Base-by-base conservation (phyloP, 192 early-diverging fungal species). In the Entomortierella parvispora region DNA sequence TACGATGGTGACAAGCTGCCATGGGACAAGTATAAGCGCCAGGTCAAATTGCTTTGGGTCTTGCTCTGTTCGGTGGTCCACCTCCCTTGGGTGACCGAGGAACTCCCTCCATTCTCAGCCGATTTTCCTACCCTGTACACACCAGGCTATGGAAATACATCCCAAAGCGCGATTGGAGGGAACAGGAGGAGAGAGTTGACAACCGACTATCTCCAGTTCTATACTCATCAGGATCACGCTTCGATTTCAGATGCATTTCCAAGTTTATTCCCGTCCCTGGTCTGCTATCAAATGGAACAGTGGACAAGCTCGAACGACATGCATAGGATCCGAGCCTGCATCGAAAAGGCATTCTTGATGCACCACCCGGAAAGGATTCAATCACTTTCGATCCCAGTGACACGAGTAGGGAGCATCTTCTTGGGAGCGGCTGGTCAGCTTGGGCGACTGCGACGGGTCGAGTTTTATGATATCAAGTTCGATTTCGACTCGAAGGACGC, bases 191-290 rank as follows among this genome's bases (percentile, higher is more conserved):
- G 17, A 3, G 31, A 58, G 31, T 15, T 71, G 37, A 71, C 69
- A 2, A 22, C 58, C 1, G 69, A 71, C 28, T 71, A 71, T 58
- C 53, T 71, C n/a, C 61, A 33, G 10, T 64, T 43, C 26, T 71
- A 71, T 37, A 71, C 34, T 10, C 40, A 71, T 23, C 69, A 71
- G 9, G 37, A 46, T 23, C 69, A 64, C 51, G 22, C 34, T 7
- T 14, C 32, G 3, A 44, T 71, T 51, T 58, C 69, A 18, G 54
- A 64, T 22, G 60, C 69, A 0, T 51, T 71, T 8, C 62, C 62
- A 33, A 48, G 45, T 0, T 8, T 71, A 3, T 71, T 71, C 32
- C 69, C 69, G 6, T 62, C 61, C 6, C 2, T 71, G 25, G 32
- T 40, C 34, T 64, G 69, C 46, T 37, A 37, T 17, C 32, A 40